These are phyloP conservation scores for Westerdykella ornata DNA, from an alignment of 2,329 filamentous ascomycete species.

Conservation along the genomic window DNA sequence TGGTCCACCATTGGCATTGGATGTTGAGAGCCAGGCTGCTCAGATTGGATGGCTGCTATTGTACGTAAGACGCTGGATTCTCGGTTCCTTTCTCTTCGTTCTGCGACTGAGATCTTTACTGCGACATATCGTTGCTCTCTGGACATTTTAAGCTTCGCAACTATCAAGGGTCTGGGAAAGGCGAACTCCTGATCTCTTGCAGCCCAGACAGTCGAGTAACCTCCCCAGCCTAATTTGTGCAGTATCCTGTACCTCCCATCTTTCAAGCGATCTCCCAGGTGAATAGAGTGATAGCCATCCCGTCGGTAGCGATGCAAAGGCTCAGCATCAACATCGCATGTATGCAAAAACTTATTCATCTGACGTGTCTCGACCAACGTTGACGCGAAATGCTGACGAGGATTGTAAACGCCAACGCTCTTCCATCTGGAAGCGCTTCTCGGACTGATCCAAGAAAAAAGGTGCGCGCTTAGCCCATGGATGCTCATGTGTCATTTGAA, in stretches of 20 bases:
- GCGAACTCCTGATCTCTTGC: constrained; percentile 12
- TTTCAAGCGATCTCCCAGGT: constrained; percentile 12
- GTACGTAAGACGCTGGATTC: constrained; percentile 13
- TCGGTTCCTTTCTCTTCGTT: constrained; percentile 3
- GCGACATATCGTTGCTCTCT: constrained; percentile 17
- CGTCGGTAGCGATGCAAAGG: constrained; percentile 14
- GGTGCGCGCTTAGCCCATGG: no score
- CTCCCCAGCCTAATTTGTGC: constrained; percentile 20
- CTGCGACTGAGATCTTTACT: constrained; percentile 17
- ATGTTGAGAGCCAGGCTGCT: constrained; percentile 17
- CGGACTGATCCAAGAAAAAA: no score
- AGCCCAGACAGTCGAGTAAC: constrained; percentile 21
- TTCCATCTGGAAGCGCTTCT: no score
- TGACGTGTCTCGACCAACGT: not conserved
- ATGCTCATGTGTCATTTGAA: no score
- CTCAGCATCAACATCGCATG: constrained; percentile 15
- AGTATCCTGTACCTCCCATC: constrained; percentile 18
- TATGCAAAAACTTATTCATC: constrained; percentile 2
- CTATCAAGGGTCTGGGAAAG: not conserved
- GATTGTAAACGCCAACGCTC: no score
- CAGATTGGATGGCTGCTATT: constrained; percentile 7
- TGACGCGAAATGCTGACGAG: no score
- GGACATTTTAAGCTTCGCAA: constrained; percentile 3
- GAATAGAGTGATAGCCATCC: constrained; percentile 18
- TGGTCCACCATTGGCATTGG: constrained; percentile 34